These are phyloP conservation scores for Aspergillus bombycis DNA, from an alignment of 2,329 filamentous ascomycete genomes.

Conservation along the genomic window DNA sequence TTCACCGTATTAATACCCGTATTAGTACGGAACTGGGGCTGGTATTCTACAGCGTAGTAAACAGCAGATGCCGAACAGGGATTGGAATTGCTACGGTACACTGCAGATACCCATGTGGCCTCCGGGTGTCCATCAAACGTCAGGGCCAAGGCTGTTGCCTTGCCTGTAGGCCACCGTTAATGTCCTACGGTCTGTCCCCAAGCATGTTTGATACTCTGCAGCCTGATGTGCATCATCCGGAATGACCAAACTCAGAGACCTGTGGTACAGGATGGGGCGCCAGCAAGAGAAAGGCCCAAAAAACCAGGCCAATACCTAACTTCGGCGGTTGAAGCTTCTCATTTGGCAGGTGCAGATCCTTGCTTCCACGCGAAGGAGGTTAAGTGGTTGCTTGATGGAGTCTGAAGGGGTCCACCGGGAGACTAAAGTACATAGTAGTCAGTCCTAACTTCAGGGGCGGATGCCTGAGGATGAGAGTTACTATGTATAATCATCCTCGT, in stretches of 20 bases:
- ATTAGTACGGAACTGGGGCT: neutral
- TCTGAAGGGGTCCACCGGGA: neutral
- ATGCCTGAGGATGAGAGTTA: neutral
- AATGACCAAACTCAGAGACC: no score
- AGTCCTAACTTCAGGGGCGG: neutral
- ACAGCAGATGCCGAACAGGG: neutral
- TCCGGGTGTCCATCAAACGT: neutral
- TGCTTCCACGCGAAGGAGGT: constrained; percentile 23
- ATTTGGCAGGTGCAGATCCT: constrained; percentile 20
- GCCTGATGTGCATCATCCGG: no score
- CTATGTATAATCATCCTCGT: neutral
- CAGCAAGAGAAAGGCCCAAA: neutral
- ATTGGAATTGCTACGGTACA: constrained; percentile 10
- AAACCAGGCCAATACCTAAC: neutral
- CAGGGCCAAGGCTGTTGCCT: constrained; percentile 2
- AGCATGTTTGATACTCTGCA: neutral
- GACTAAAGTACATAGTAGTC: neutral
- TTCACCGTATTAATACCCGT: neutral
- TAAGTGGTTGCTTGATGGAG: neutral
- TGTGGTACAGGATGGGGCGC: neutral
- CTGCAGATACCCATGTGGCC: constrained; percentile 9
- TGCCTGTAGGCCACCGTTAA: neutral
- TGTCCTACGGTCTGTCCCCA: no score
- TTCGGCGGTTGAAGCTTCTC: neutral
- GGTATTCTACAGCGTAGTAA: neutral